Conservation (phyloP, 176 grass and related monocot species). For the Guadua angustifolia region DNA sequence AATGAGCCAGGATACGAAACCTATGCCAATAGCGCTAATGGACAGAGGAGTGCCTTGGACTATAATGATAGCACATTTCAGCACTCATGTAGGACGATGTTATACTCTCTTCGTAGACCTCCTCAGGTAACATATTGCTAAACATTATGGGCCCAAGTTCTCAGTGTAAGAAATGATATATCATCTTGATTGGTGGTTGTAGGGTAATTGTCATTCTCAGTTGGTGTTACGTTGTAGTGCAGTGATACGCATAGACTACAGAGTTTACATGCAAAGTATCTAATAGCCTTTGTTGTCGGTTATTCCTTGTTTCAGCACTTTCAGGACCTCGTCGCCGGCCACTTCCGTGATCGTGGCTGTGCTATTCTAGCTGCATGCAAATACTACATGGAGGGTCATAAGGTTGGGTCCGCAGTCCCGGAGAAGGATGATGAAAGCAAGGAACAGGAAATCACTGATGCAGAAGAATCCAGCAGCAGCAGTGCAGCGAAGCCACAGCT, state of each 20-base stretch:
- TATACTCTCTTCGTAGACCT: conserved; percentile 75
- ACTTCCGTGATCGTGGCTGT: conserved; percentile 65
- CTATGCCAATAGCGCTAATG: conserved; percentile 48
- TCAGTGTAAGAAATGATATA: neutral
- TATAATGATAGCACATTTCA: conserved; percentile 75
- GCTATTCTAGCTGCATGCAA: conserved; percentile 70
- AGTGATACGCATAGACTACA: conserved; percentile 4
- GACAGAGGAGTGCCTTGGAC: conserved; percentile 44
- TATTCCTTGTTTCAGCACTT: conserved; percentile 77
- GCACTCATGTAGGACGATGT: conserved; percentile 85
- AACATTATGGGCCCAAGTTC: neutral
- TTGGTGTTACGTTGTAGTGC: neutral
- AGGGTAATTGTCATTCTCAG: conserved; percentile 8
- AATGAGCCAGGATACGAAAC: conserved; percentile 80
- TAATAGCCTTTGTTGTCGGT: conserved; percentile 13
- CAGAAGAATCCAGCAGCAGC: conserved; percentile 43
- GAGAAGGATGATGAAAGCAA: conserved; percentile 43
- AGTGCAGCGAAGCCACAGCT: conserved; percentile 3
- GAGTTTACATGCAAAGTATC: neutral
- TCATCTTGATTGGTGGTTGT: conserved; percentile 9
- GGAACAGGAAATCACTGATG: conserved; percentile 15
- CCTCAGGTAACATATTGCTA: conserved; percentile 61
- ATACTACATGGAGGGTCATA: conserved; percentile 72
- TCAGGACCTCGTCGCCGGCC: conserved; percentile 69
- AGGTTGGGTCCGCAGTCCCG: conserved; percentile 65